Percentiles rank a stretch among this genome's conserved stretches.
Evolutionary conservation across 2,329 filamentous ascomycete species (phyloP).

Genomic region (Thielaviopsis ethacetica): DNA sequence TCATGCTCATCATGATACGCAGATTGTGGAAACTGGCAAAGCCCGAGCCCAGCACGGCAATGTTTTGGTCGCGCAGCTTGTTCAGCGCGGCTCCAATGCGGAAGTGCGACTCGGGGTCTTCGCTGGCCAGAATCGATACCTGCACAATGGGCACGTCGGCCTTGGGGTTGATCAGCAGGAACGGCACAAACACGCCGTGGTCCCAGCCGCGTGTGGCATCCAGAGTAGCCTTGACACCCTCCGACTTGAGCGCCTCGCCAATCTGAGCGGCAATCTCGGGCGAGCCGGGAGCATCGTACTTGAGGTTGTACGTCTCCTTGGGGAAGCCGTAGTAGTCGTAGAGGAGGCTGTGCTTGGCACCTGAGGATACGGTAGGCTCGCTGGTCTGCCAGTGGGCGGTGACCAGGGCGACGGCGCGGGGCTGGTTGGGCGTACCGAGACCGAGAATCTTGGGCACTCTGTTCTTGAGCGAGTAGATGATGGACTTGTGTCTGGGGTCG

Average conservation of each 20-base stretch:
- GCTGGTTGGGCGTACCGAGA: slow-evolving; percentile 32
- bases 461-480: slow-evolving; percentile 34
- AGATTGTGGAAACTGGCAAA: slow-evolving; percentile 44
- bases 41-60: slow-evolving; percentile 44
- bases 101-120: slow-evolving; percentile 32
- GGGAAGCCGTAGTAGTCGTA: slow-evolving; percentile 48
- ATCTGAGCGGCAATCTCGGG: slow-evolving; percentile 35
- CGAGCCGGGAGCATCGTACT: slow-evolving; percentile 39
- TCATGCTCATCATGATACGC: slow-evolving; percentile 26
- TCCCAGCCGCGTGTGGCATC: slow-evolving; percentile 33
- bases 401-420: slow-evolving; percentile 36
- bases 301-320: slow-evolving; percentile 34
- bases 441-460: slow-evolving; percentile 38
- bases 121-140: slow-evolving; percentile 35
- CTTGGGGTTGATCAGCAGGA: slow-evolving; percentile 35
- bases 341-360: slow-evolving; percentile 27
- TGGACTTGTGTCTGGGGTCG: slow-evolving; percentile 33
- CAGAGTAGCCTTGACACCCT: slow-evolving; percentile 27
- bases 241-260: slow-evolving; percentile 25
- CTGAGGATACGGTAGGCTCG: slow-evolving; percentile 34
- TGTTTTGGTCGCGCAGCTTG: slow-evolving; percentile 31
- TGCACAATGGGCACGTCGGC: slow-evolving; percentile 40
- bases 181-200: slow-evolving; percentile 43
- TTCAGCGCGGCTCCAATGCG: slow-evolving; percentile 36
- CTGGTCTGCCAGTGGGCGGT: slow-evolving; percentile 41